phyloP scores from a whole-genome alignment of 2,329 filamentous ascomycete species.

The Neoascochyta sp. region DNA sequence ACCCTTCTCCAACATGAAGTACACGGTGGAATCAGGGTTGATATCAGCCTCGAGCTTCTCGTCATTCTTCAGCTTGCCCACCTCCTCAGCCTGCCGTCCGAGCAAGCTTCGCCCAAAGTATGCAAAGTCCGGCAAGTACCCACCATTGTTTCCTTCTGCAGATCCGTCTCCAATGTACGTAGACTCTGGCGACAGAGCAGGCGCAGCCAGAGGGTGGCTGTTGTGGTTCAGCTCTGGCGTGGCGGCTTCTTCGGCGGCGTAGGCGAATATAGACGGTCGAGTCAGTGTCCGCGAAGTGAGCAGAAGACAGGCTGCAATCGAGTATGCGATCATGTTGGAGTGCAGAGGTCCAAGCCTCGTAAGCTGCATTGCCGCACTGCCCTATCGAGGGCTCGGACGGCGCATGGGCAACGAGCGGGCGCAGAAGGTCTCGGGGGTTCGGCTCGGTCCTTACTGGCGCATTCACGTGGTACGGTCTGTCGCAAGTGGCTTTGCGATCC shows the following conservation, averaged over 20 bases:
- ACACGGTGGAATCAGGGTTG: slow-evolving; percentile 57
- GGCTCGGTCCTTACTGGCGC: too few species aligned
- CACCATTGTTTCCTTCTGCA: slow-evolving; percentile 30
- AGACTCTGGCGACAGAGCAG: slow-evolving; percentile 48
- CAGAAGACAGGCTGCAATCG: slow-evolving; percentile 59
- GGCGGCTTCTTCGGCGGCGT: slow-evolving; percentile 55
- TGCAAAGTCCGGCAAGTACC: slow-evolving; percentile 60
- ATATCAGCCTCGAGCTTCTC: slow-evolving; percentile 58
- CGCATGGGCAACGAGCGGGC: slow-evolving; percentile 15
- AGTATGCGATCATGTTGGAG: slow-evolving; percentile 66
- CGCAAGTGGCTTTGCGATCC: too few species aligned
- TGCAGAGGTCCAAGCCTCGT: slow-evolving; percentile 63
- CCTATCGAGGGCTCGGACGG: slow-evolving; percentile 16
- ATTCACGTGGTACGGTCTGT: too few species aligned
- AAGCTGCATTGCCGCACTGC: slow-evolving; percentile 39
- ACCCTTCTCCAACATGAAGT: slow-evolving; percentile 61
- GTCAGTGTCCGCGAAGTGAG: slow-evolving; percentile 60
- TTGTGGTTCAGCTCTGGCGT: slow-evolving; percentile 9
- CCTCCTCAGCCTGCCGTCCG: slow-evolving; percentile 53
- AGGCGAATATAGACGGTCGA: slow-evolving; percentile 53
- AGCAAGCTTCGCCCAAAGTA: slow-evolving; percentile 61
- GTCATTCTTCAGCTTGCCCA: slow-evolving; percentile 62
- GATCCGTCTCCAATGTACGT: slow-evolving; percentile 22
- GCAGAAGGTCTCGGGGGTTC: too few species aligned
- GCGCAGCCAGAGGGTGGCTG: slow-evolving; percentile 10